A percentile compares a stretch with the other conserved stretches of the same genome.
Conservation (phyloP, 495 filamentous ascomycete species). For the Penicillium paradoxum region DNA sequence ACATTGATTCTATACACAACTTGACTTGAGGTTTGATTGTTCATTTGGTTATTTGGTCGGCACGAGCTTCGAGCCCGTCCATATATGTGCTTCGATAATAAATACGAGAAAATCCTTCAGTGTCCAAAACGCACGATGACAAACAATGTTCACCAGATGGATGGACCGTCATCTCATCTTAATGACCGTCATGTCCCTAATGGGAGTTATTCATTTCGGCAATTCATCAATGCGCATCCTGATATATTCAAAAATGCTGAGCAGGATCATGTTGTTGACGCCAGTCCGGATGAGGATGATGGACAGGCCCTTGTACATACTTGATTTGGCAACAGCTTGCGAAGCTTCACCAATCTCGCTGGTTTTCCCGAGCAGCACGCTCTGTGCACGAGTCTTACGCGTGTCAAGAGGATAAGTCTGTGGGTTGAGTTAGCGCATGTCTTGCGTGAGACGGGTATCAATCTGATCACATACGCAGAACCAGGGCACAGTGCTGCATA, state of each 20-base stretch:
- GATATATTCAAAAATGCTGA: constrained; percentile 45
- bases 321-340: constrained; percentile 40
- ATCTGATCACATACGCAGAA: constrained; percentile 36
- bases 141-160: constrained; percentile 4
- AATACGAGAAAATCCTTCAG: not conserved
- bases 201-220: constrained; percentile 12
- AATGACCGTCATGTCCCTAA: not conserved
- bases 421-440: constrained; percentile 7
- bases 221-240: constrained; percentile 39
- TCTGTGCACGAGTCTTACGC: constrained; percentile 47
- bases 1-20: too few relatives aligned
- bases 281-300: constrained; percentile 45
- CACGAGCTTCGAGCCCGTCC: constrained; percentile 19
- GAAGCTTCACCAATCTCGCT: constrained; percentile 44
- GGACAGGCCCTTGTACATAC: constrained; percentile 48
- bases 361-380: constrained; percentile 40
- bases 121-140: not conserved
- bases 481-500: constrained; percentile 48
- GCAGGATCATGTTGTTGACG: constrained; percentile 47
- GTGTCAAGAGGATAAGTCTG: constrained; percentile 48
- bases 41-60: constrained; percentile 27
- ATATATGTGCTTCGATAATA: constrained; percentile 25
- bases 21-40: not conserved
- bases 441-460: not conserved
- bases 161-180: not conserved